A percentile compares a stretch with the other conserved stretches of the same genome.
These are phyloP conservation scores for Amorphotheca resinae DNA, from an alignment of 495 filamentous ascomycete genomes.

Conservation along the genomic window DNA sequence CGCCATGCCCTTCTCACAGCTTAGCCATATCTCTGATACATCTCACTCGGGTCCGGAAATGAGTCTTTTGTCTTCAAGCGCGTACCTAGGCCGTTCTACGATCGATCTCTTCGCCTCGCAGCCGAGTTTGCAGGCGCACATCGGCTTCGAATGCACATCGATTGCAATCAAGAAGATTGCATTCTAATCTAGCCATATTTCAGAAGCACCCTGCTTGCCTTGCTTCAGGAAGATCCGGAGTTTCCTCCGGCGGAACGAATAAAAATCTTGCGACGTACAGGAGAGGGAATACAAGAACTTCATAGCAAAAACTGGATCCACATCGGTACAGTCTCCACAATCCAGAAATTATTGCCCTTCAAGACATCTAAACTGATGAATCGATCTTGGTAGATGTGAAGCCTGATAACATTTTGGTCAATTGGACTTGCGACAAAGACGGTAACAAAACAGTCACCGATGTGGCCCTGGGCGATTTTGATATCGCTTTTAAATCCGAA, in stretches of 20 bases:
- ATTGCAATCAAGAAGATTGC: too few species aligned
- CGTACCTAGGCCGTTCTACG: background rate
- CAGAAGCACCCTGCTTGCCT: too few species aligned
- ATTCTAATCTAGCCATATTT: too few species aligned
- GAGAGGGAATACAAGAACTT: background rate
- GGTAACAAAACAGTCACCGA: conserved; percentile 23
- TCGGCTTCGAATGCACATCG: too few species aligned
- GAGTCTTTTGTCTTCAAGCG: background rate
- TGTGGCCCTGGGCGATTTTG: conserved; percentile 25
- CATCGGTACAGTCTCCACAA: background rate
- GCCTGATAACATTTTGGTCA: conserved; percentile 26
- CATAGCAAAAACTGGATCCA: background rate
- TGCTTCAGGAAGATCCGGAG: background rate
- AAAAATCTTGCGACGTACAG: background rate
- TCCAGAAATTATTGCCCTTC: background rate
- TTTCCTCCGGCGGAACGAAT: background rate
- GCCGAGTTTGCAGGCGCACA: too few species aligned
- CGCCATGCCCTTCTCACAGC: background rate
- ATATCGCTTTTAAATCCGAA: conserved; percentile 24
- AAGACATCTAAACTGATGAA: conserved; percentile 9
- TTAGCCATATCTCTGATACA: background rate
- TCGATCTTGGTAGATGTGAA: conserved; percentile 21
- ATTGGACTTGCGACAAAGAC: conserved; percentile 22
- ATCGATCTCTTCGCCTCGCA: too few species aligned
- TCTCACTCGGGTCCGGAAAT: background rate